Conservation (phyloP, 306 rosid species). For the Cucumis melo region DNA sequence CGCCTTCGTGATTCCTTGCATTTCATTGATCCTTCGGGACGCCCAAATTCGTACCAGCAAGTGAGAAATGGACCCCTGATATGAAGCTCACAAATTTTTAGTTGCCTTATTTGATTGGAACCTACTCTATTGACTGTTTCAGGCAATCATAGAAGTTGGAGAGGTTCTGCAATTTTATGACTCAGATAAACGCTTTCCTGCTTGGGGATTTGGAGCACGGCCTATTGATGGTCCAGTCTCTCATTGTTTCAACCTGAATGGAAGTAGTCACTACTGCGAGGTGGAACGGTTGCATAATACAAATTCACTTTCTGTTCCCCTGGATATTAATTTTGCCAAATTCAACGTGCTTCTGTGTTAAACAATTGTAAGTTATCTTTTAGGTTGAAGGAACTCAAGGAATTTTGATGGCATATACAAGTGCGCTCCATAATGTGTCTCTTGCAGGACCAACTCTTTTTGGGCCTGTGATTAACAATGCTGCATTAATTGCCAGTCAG, state of each 20-base stretch:
- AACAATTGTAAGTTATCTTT: conserved; percentile 10
- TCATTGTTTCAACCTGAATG: conserved; percentile 97
- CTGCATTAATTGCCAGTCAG: conserved; percentile 90
- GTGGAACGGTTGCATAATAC: conserved; percentile 26
- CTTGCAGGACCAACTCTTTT: conserved; percentile 99
- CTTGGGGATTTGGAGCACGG: conserved; percentile 99
- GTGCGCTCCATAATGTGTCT: conserved; percentile 94
- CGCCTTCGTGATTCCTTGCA: conserved; percentile 99
- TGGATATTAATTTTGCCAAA: conserved; percentile 10
- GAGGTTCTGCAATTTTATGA: conserved; percentile 94
- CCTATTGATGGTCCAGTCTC: conserved; percentile 99
- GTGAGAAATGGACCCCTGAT: conserved; percentile 44
- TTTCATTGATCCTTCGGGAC: conserved; percentile 91
- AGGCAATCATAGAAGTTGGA: conserved; percentile 91
- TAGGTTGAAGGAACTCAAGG: conserved; percentile 99
- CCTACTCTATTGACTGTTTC: conserved; percentile 9
- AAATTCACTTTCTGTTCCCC: conserved; percentile 17
- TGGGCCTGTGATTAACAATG: conserved; percentile 86
- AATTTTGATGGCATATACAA: conserved; percentile 84
- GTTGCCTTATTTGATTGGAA: conserved; percentile 12
- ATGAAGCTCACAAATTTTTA: background rate
- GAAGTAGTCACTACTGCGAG: conserved; percentile 87
- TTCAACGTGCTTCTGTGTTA: conserved; percentile 3
- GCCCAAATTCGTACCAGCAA: conserved; percentile 88
- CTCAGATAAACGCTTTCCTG: conserved; percentile 83